phyloP scores from a whole-genome alignment of 2,329 filamentous ascomycete genomes.

The Dactylellina drechsleri region DNA sequence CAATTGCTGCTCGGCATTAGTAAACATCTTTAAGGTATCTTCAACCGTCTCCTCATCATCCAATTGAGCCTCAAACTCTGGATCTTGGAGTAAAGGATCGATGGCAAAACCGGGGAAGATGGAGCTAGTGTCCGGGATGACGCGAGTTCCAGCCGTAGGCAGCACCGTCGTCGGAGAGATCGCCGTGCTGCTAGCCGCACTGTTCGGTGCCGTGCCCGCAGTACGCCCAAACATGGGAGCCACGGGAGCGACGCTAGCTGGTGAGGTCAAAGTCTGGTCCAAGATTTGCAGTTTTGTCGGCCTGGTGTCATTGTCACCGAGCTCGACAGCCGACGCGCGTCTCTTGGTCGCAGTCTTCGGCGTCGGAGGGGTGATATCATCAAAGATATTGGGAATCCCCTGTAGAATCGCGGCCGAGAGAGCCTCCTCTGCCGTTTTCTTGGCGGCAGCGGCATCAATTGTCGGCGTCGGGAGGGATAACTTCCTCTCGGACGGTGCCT shows the following conservation, averaged over 20 bases:
- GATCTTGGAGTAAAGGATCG: constrained; percentile 44
- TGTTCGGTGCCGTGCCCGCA: constrained; percentile 10
- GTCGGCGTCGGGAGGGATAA: constrained; percentile 29
- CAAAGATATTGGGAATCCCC: constrained; percentile 33
- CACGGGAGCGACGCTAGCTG: constrained; percentile 38
- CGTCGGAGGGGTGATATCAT: constrained; percentile 20
- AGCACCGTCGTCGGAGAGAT: constrained; percentile 31
- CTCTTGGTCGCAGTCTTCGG: constrained; percentile 31
- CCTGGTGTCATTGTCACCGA: background rate
- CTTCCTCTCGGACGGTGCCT: constrained; percentile 34
- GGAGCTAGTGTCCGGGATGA: constrained; percentile 22
- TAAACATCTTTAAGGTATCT: constrained; percentile 50
- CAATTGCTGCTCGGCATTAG: constrained; percentile 46
- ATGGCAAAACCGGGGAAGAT: constrained; percentile 46
- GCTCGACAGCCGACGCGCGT: constrained; percentile 25
- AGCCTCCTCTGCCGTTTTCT: constrained; percentile 46
- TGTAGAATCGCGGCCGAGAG: constrained; percentile 36
- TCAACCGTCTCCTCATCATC: constrained; percentile 50
- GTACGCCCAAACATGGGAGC: constrained; percentile 47
- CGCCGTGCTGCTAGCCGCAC: constrained; percentile 32
- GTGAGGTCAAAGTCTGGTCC: constrained; percentile 49
- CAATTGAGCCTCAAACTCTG: constrained; percentile 44
- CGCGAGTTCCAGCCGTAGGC: constrained; percentile 3
- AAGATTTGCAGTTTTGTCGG: constrained; percentile 49
- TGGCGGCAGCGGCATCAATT: constrained; percentile 45